phyloP scores from a whole-genome alignment of 169 alveolate species.

The Theileria equi region DNA sequence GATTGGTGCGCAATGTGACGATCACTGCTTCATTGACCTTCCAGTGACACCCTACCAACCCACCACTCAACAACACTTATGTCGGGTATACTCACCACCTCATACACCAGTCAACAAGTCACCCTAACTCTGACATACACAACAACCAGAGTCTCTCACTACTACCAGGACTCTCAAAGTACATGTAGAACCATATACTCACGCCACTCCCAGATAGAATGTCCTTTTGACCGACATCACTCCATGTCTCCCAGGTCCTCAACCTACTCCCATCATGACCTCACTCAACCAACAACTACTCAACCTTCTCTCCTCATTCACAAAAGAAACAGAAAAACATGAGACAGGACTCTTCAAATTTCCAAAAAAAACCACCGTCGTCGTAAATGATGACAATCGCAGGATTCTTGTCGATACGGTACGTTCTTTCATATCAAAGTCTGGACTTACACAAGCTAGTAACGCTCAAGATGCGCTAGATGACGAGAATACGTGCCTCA shows the following conservation, averaged over 20 bases:
- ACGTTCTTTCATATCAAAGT: background rate
- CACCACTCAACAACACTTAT: conserved; percentile 2
- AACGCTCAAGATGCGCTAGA: conserved; percentile 2
- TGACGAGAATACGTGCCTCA: background rate
- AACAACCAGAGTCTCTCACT: background rate
- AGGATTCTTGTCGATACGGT: background rate
- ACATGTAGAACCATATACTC: too few relatives aligned
- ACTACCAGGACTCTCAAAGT: conserved; percentile 7
- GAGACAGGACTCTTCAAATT: too few relatives aligned
- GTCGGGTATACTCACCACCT: conserved; percentile 52
- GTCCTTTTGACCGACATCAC: too few relatives aligned
- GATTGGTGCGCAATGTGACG: conserved; percentile 86
- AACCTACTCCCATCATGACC: too few relatives aligned
- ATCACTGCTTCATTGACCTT: conserved; percentile 47
- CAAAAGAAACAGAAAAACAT: too few relatives aligned
- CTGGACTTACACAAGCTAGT: conserved; percentile 13
- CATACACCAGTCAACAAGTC: background rate
- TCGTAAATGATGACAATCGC: background rate
- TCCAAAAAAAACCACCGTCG: background rate
- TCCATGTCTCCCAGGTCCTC: too few relatives aligned
- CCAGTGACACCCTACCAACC: background rate
- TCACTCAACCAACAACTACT: background rate
- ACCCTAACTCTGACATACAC: background rate
- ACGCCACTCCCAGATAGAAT: too few relatives aligned
- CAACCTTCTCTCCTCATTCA: too few relatives aligned